phyloP scores from a whole-genome alignment of 2,329 filamentous ascomycete genomes.

The Hypocreales sp. region DNA sequence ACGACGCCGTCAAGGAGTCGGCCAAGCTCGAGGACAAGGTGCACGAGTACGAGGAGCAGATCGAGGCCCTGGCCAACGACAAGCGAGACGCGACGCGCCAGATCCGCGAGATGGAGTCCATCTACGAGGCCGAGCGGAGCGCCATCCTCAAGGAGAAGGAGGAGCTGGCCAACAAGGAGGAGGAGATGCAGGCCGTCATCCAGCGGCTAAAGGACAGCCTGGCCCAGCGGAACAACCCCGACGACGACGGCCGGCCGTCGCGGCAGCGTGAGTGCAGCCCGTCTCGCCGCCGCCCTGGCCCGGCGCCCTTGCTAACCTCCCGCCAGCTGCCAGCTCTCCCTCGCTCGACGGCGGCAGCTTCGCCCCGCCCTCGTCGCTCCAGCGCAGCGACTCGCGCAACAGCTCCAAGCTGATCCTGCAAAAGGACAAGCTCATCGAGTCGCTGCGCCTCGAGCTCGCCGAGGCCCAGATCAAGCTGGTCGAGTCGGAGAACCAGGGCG shows the following conservation, averaged over 20 bases:
- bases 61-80: constrained; percentile 68
- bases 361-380: constrained; percentile 68
- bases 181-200: constrained; percentile 81
- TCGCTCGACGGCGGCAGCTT: constrained; percentile 65
- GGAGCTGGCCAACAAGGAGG: constrained; percentile 66
- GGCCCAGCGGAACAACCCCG: constrained; percentile 51
- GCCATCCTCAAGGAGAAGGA: constrained; percentile 86
- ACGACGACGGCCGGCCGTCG: constrained; percentile 41
- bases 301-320: constrained; percentile 8
- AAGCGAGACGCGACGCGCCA: constrained; percentile 72
- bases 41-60: constrained; percentile 73
- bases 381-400: constrained; percentile 77
- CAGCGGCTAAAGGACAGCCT: constrained; percentile 83
- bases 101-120: constrained; percentile 79
- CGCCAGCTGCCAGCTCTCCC: constrained; percentile 35
- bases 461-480: constrained; percentile 92
- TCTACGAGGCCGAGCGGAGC: constrained; percentile 81
- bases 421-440: constrained; percentile 94
- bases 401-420: constrained; percentile 83
- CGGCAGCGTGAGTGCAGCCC: constrained; percentile 34
- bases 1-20: constrained; percentile 74
- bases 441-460: constrained; percentile 76
- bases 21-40: constrained; percentile 72
- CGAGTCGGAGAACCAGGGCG: constrained; percentile 85
- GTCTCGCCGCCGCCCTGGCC: background rate